Evolutionary conservation across 192 early-diverging fungal genomes (phyloP), one percentile per base, ranked within the genome.

Genomic region (Diversispora eburnea): DNA sequence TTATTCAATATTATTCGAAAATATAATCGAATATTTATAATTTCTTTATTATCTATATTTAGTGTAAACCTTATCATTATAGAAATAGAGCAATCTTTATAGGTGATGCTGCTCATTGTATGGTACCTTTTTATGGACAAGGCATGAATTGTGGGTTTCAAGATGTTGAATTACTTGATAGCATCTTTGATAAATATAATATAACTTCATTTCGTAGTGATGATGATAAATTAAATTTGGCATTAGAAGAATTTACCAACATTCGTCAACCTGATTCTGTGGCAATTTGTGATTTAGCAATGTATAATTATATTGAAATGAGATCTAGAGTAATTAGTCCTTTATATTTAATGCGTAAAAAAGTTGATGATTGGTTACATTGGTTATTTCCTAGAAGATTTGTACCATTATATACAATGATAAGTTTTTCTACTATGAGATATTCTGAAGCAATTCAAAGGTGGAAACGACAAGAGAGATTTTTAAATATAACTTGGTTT

Each of bases 141-240:
- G 97, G 97, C 9, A 97, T 99, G 97, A 99, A 99, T 81, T 97
- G 95, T 81, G 97, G 97, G 4, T 96, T 99, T 66, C 92, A 99
- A 75, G 97, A 99, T 75, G 87, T 94, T 15, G 81, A 91, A 48
- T 84, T 90, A 15, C 80, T 94, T 57, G 72, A 88, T 55, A 41
- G 67, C 5, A 78, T 88, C 3, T 77, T 96, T 12, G 86, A 88
- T 41, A 80, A 88, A 33, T 82, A 86, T 56, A 55, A 79, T 43
- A 76, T 87, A 12, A 70, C 80, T 20, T 63, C 8, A 77, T 87
- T 19, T 74, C 95, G 12, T 85, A 88, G 41, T 48, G 45, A 49
- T 42, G 60, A 55, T 1, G 52, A 51, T 57, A 74, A 65, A 17
- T 57, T 67, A 25, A 73, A 64, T 25, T 75, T 48, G 41, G 93